phyloP scores from a whole-genome alignment of 2,329 filamentous ascomycete genomes.

The Simplicillium aogashimaense region DNA sequence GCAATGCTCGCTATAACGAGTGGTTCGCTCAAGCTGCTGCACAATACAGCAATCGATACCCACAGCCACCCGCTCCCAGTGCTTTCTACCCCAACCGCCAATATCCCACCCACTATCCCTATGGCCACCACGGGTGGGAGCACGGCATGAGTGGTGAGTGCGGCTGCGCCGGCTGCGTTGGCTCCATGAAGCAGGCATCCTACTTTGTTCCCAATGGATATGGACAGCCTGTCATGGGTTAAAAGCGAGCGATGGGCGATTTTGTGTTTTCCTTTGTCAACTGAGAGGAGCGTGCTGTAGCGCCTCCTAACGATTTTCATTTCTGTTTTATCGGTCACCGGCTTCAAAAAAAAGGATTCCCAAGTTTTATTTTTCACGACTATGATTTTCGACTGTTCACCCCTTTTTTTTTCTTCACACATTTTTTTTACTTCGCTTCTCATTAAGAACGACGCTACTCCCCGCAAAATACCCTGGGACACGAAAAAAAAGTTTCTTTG shows the following conservation, averaged over 20 bases:
- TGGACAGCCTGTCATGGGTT: conserved; percentile 46
- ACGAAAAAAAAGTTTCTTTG: conserved; percentile 20
- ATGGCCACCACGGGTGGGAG: conserved; percentile 37
- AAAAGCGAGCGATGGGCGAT: conserved; percentile 13
- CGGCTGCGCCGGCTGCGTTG: conserved; percentile 35
- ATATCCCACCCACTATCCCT: conserved; percentile 34
- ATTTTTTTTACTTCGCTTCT: neutral
- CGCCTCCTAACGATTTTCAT: neutral
- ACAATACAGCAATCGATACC: conserved; percentile 34
- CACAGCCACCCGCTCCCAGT: conserved; percentile 29
- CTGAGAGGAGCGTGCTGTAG: too few species aligned
- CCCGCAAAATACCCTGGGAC: conserved; percentile 24
- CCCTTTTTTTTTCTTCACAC: neutral
- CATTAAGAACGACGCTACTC: conserved; percentile 7
- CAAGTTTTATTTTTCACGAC: conserved; percentile 15
- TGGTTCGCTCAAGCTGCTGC: conserved; percentile 40
- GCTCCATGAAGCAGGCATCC: conserved; percentile 32
- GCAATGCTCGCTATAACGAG: conserved; percentile 46
- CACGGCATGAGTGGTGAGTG: conserved; percentile 35
- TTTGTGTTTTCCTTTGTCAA: conserved; percentile 12
- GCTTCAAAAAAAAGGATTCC: conserved; percentile 17
- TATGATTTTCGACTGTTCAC: neutral
- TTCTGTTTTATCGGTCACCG: conserved; percentile 8
- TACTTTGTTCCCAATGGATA: conserved; percentile 41
- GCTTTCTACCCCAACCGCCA: conserved; percentile 31